Percentiles rank a stretch among this genome's conserved stretches.
phyloP scores from a whole-genome alignment of 2,329 filamentous ascomycete genomes.

The Pseudogymnoascus sp. region DNA sequence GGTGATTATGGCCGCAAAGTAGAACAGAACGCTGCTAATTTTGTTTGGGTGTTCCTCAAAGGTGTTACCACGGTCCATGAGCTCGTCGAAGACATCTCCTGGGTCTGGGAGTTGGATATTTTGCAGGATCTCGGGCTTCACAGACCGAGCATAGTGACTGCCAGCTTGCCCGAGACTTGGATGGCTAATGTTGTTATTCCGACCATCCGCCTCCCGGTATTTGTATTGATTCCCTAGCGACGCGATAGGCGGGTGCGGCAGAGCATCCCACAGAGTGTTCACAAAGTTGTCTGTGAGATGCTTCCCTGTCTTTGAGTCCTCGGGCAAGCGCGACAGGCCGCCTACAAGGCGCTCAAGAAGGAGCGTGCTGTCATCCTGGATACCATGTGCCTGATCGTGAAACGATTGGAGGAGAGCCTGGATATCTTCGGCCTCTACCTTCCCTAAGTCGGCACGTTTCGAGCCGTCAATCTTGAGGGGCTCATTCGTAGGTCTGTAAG shows the following conservation, averaged over 20 bases:
- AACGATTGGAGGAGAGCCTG: constrained; percentile 56
- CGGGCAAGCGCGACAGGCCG: constrained; percentile 25
- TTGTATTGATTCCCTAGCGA: constrained; percentile 55
- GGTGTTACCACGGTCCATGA: constrained; percentile 47
- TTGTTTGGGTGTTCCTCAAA: constrained; percentile 60
- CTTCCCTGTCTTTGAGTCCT: constrained; percentile 23
- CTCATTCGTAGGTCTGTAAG: constrained; percentile 30
- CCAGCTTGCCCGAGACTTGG: constrained; percentile 61
- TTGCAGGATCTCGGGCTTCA: constrained; percentile 51
- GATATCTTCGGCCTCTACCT: constrained; percentile 40
- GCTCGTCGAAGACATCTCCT: constrained; percentile 51
- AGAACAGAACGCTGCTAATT: constrained; percentile 70
- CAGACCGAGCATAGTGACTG: constrained; percentile 59
- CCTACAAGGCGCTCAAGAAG: constrained; percentile 64
- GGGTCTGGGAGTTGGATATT: constrained; percentile 60
- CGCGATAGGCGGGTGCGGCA: constrained; percentile 65
- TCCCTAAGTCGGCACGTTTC: constrained; percentile 34
- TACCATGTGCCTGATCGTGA: constrained; percentile 55
- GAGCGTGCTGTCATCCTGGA: constrained; percentile 68
- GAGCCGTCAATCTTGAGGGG: constrained; percentile 20
- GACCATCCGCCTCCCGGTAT: constrained; percentile 64
- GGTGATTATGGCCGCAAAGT: constrained; percentile 63
- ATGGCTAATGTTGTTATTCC: constrained; percentile 60
- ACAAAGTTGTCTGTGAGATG: constrained; percentile 60
- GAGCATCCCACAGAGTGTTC: constrained; percentile 60